Evolutionary conservation across 2,329 filamentous ascomycete species (phyloP).

Genomic region (Colletotrichum australisinense): DNA sequence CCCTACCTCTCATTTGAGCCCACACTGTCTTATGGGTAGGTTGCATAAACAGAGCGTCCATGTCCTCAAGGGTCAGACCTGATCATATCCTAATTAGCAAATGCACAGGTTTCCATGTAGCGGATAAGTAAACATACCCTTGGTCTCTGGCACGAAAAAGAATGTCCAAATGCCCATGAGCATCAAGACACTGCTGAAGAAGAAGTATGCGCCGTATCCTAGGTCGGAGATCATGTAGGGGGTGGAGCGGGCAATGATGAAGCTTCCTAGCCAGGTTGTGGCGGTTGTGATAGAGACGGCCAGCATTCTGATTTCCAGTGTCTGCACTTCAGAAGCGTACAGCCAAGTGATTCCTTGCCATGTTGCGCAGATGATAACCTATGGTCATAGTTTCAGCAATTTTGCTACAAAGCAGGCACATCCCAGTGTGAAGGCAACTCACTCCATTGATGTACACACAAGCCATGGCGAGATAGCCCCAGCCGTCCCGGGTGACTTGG

Average conservation of each 20-base stretch:
- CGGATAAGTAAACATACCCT: slow-evolving; percentile 45
- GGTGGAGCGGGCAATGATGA: slow-evolving; percentile 52
- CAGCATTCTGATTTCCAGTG: slow-evolving; percentile 48
- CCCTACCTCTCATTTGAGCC: slow-evolving; percentile 38
- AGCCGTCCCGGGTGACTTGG: slow-evolving; percentile 53
- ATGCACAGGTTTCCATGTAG: neutral
- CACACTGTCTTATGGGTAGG: slow-evolving; percentile 47
- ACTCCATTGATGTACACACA: slow-evolving; percentile 55
- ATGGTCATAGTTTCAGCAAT: neutral
- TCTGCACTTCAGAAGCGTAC: slow-evolving; percentile 61
- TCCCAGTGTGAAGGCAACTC: neutral
- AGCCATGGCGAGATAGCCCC: slow-evolving; percentile 59
- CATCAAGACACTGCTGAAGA: slow-evolving; percentile 61
- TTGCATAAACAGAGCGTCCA: slow-evolving; percentile 51
- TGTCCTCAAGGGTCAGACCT: slow-evolving; percentile 58
- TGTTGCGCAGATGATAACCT: slow-evolving; percentile 49
- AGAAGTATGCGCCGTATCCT: slow-evolving; percentile 63
- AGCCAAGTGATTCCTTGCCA: slow-evolving; percentile 58
- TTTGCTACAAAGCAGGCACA: rapidly evolving
- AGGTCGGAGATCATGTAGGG: slow-evolving; percentile 55
- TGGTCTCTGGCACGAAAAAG: slow-evolving; percentile 64
- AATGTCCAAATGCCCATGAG: slow-evolving; percentile 58
- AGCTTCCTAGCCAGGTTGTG: slow-evolving; percentile 52
- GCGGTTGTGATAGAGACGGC: slow-evolving; percentile 48
- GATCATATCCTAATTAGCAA: neutral